These are phyloP conservation scores for Rhodotorula toruloides DNA, from an alignment of 768 basidiomycete species.

Conservation along the genomic window DNA sequence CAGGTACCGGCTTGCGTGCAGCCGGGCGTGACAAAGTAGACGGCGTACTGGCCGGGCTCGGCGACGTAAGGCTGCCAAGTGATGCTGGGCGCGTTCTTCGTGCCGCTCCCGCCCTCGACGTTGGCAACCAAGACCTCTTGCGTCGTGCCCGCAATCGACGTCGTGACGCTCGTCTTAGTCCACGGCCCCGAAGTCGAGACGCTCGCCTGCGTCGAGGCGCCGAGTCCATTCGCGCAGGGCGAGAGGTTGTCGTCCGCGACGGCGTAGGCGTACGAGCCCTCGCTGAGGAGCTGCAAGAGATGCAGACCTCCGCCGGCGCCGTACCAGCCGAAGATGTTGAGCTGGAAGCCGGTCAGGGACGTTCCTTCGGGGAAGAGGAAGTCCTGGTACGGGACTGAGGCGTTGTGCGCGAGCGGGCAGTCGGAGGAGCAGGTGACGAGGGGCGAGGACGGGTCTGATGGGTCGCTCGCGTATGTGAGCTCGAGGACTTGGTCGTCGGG, in stretches of 20 bases:
- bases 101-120: constrained; percentile 60
- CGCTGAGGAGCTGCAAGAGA: constrained; percentile 82
- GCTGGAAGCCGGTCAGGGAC: constrained; percentile 80
- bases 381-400: constrained; percentile 80
- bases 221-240: constrained; percentile 37
- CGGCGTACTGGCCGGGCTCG: constrained; percentile 74
- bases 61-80: constrained; percentile 93
- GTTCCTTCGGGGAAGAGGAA: constrained; percentile 67
- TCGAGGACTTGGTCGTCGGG: constrained; percentile 79
- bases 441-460: constrained; percentile 61
- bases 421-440: constrained; percentile 68
- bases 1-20: constrained; percentile 79
- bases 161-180: constrained; percentile 52
- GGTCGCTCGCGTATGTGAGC: constrained; percentile 58
- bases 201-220: constrained; percentile 7
- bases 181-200: constrained; percentile 55
- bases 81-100: constrained; percentile 65
- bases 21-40: constrained; percentile 80
- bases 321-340: constrained; percentile 69
- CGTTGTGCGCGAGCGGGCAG: constrained; percentile 75
- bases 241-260: constrained; percentile 29
- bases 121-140: constrained; percentile 67
- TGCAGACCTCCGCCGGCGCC: constrained; percentile 78
- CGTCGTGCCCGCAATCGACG: constrained; percentile 59
- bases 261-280: constrained; percentile 53